These are phyloP conservation scores for Gossypium turneri DNA, from an alignment of 345 rosid genomes.

Conservation along the genomic window DNA sequence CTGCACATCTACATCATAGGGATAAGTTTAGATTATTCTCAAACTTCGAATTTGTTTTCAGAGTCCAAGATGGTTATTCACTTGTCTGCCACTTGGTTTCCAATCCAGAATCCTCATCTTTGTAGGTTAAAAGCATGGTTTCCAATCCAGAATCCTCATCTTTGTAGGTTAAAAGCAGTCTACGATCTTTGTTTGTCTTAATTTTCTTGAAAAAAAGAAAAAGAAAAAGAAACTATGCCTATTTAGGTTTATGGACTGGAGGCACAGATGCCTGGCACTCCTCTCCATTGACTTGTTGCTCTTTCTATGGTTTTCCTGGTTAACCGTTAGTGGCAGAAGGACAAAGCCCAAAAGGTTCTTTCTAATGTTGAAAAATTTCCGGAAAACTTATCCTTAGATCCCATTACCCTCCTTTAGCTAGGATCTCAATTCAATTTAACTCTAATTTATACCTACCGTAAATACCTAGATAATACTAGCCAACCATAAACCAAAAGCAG, in stretches of 20 bases:
- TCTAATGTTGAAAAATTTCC: not conserved
- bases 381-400: not conserved
- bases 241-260: not conserved
- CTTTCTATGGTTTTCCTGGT: not conserved
- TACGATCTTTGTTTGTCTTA: not conserved
- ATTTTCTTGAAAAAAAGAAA: not conserved
- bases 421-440: not conserved
- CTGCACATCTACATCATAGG: not conserved
- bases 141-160: slow-evolving; percentile 2
- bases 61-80: not conserved
- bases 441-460: not conserved
- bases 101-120: not conserved
- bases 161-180: not conserved
- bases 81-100: not conserved
- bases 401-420: not conserved
- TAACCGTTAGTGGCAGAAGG: not conserved
- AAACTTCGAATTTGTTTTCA: not conserved
- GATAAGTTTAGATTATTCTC: not conserved
- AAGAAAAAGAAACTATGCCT: not conserved
- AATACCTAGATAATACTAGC: not conserved
- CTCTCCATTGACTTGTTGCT: not conserved
- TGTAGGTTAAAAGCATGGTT: not conserved
- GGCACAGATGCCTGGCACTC: not conserved
- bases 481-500: not conserved
- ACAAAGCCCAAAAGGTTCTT: not conserved